Conservation (phyloP, 176 grass and related monocot species). For the Cenchrus purpureus region DNA sequence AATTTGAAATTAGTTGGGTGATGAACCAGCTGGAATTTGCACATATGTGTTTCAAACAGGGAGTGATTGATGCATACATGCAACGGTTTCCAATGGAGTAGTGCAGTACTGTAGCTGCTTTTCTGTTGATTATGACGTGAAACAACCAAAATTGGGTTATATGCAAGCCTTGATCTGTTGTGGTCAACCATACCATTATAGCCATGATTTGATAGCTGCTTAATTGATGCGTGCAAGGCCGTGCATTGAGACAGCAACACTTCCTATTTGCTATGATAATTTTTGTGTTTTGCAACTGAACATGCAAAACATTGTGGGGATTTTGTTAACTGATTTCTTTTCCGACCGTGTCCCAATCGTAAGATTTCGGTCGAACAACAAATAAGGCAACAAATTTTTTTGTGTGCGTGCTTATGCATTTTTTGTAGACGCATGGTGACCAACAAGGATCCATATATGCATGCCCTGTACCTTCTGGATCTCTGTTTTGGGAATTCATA, state of each 20-base stretch:
- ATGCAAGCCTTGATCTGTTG: not conserved
- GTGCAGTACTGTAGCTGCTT: not conserved
- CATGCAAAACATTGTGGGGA: not conserved
- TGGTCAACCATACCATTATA: slow-evolving; percentile 18
- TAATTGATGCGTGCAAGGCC: not conserved
- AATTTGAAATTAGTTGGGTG: not conserved
- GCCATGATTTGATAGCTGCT: not conserved
- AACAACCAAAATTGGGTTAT: slow-evolving; percentile 25
- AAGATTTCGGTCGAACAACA: not conserved
- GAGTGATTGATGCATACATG: not conserved
- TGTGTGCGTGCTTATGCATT: not conserved
- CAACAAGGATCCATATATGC: not conserved
- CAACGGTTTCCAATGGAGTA: not conserved
- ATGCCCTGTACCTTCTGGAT: not conserved
- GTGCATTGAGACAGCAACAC: not conserved
- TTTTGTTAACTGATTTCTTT: not conserved
- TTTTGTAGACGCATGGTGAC: no score
- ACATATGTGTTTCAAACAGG: no score
- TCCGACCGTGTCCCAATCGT: not conserved
- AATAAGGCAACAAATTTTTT: not conserved
- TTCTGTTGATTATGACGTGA: slow-evolving; percentile 34
- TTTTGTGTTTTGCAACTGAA: not conserved
- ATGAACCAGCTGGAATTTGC: slow-evolving; percentile 28
- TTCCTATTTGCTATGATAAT: not conserved
- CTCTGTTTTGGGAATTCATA: slow-evolving; percentile 2